phyloP scores from a whole-genome alignment of 2,329 filamentous ascomycete genomes.

The Pestalotiopsis sp. region DNA sequence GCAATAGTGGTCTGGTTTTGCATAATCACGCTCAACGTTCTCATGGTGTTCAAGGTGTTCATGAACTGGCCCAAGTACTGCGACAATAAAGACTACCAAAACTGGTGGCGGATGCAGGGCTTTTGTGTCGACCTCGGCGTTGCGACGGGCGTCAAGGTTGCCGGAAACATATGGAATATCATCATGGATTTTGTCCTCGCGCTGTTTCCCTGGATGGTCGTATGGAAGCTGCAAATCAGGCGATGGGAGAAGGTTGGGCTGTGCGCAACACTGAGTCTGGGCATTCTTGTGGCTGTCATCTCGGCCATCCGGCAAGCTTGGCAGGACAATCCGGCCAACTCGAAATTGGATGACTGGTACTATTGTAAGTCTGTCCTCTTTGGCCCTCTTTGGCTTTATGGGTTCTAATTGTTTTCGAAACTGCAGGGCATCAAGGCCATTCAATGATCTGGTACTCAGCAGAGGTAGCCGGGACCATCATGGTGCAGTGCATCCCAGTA shows the following conservation, averaged over 20 bases:
- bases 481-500: slow-evolving; percentile 13
- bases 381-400: too few species aligned
- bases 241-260: slow-evolving; percentile 51
- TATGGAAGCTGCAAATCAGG: slow-evolving; percentile 49
- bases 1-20: slow-evolving; percentile 47
- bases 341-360: slow-evolving; percentile 43
- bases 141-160: slow-evolving; percentile 48
- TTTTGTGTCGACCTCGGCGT: slow-evolving; percentile 44
- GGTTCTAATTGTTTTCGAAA: background rate
- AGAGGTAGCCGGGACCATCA: slow-evolving; percentile 11
- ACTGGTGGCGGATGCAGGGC: slow-evolving; percentile 46
- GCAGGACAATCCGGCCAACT: slow-evolving; percentile 48
- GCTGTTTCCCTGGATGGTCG: slow-evolving; percentile 51
- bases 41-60: slow-evolving; percentile 49
- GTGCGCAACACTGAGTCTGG: slow-evolving; percentile 52
- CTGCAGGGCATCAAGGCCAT: slow-evolving; percentile 9
- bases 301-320: slow-evolving; percentile 50
- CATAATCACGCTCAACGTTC: slow-evolving; percentile 50
- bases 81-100: slow-evolving; percentile 42
- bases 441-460: slow-evolving; percentile 14
- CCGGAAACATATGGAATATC: slow-evolving; percentile 56
- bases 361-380: slow-evolving; percentile 37
- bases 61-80: slow-evolving; percentile 53
- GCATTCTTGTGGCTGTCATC: slow-evolving; percentile 46
- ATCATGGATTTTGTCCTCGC: slow-evolving; percentile 56